These are phyloP conservation scores for Backusella luteola DNA, from an alignment of 192 early-diverging fungal species.

Conservation along the genomic window DNA sequence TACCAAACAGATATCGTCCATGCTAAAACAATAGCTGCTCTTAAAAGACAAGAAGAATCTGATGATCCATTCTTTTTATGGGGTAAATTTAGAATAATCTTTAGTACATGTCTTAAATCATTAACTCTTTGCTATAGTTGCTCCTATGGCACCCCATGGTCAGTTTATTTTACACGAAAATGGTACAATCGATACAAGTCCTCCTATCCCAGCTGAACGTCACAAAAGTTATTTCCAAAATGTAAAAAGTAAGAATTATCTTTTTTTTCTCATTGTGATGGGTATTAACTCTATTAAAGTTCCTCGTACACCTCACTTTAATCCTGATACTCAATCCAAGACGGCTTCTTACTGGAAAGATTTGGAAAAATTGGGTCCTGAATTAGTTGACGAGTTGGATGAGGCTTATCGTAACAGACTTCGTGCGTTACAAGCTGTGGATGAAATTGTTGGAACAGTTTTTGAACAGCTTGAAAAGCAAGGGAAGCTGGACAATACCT, in stretches of 20 bases:
- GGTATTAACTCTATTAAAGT: slow-evolving; percentile 17
- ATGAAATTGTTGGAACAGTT: slow-evolving; percentile 58
- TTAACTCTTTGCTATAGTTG: slow-evolving; percentile 40
- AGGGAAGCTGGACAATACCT: slow-evolving; percentile 57
- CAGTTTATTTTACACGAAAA: slow-evolving; percentile 37
- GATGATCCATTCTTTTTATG: slow-evolving; percentile 43
- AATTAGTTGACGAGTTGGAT: slow-evolving; percentile 43
- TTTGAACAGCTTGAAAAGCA: slow-evolving; percentile 47
- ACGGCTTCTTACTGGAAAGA: slow-evolving; percentile 47
- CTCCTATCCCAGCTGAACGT: slow-evolving; percentile 57
- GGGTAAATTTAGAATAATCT: slow-evolving; percentile 12
- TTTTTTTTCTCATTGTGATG: neutral
- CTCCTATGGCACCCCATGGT: slow-evolving; percentile 63
- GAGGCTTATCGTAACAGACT: slow-evolving; percentile 53
- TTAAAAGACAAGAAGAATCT: slow-evolving; percentile 41
- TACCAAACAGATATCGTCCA: slow-evolving; percentile 59
- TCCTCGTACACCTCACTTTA: slow-evolving; percentile 57
- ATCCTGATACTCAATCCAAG: slow-evolving; percentile 51
- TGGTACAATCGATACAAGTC: slow-evolving; percentile 36
- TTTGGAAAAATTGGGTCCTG: slow-evolving; percentile 40
- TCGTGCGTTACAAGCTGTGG: slow-evolving; percentile 57
- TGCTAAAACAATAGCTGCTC: slow-evolving; percentile 45
- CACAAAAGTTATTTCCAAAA: slow-evolving; percentile 55
- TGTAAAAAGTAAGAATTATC: slow-evolving; percentile 29
- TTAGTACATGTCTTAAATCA: slow-evolving; percentile 27